These are phyloP conservation scores for Avena sativa DNA, from an alignment of 176 grass and related monocot species.

Conservation along the genomic window DNA sequence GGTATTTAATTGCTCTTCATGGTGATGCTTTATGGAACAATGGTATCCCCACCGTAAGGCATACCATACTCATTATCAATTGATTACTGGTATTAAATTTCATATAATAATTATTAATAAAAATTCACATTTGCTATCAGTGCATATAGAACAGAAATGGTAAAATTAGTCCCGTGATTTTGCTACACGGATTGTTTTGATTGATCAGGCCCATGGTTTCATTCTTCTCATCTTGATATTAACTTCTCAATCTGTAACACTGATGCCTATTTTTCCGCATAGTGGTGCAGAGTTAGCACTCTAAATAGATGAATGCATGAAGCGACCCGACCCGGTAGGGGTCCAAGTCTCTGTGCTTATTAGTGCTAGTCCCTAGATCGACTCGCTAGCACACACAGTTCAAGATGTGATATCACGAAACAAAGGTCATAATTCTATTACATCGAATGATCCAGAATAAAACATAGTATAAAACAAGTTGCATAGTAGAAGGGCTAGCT, in stretches of 20 bases:
- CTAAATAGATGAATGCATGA: neutral
- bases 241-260: neutral
- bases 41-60: neutral
- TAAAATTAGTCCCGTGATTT: neutral
- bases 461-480: too few relatives aligned
- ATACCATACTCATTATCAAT: neutral
- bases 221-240: conserved; percentile 10
- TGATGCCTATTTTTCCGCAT: neutral
- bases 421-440: too few relatives aligned
- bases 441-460: too few relatives aligned
- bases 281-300: neutral
- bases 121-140: neutral
- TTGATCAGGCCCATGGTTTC: neutral
- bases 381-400: too few relatives aligned
- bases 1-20: conserved; percentile 34
- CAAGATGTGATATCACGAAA: too few relatives aligned
- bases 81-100: neutral
- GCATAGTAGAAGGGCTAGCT: too few relatives aligned
- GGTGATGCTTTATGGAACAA: conserved; percentile 1
- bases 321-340: too few relatives aligned
- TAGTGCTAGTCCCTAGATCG: too few relatives aligned
- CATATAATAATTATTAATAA: neutral
- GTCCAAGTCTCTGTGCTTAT: too few relatives aligned
- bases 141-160: neutral
- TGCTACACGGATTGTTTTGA: neutral